A percentile compares a stretch with the other conserved stretches of the same genome.
Evolutionary conservation across 129 eudicot species (phyloP).

Genomic region (Arctium minus): DNA sequence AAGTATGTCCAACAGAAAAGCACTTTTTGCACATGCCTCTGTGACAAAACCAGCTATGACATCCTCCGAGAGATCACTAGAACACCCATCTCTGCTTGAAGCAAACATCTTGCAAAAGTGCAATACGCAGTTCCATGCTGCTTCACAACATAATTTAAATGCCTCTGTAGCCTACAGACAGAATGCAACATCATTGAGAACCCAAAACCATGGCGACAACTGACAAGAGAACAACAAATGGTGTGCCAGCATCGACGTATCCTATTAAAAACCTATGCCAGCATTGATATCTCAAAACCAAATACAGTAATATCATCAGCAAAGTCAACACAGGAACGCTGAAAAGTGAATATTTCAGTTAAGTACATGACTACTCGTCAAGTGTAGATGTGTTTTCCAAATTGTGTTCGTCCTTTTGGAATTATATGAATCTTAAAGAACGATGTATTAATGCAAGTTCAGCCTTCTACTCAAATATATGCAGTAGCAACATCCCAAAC

Average conservation of each 20-base stretch:
- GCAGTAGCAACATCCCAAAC: constrained; percentile 4
- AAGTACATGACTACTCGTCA: not conserved
- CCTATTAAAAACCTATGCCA: not conserved
- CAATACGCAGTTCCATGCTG: constrained; percentile 66
- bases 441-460: not conserved
- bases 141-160: constrained; percentile 60
- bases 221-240: not conserved
- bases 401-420: not conserved
- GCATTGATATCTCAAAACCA: not conserved
- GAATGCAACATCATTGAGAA: constrained; percentile 15
- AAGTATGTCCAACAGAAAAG: constrained; percentile 69
- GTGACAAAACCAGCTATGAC: constrained; percentile 40
- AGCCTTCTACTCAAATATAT: not conserved
- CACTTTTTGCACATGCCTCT: constrained; percentile 56
- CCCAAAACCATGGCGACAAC: not conserved
- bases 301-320: not conserved
- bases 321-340: not conserved
- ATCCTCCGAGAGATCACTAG: constrained; percentile 45
- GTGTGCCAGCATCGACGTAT: not conserved
- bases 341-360: not conserved
- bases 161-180: constrained; percentile 64
- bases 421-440: not conserved
- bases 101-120: constrained; percentile 35
- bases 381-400: not conserved
- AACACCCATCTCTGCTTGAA: constrained; percentile 34